These are phyloP conservation scores for Penicillium decumbens DNA, from an alignment of 2,329 filamentous ascomycete genomes.

Conservation along the genomic window DNA sequence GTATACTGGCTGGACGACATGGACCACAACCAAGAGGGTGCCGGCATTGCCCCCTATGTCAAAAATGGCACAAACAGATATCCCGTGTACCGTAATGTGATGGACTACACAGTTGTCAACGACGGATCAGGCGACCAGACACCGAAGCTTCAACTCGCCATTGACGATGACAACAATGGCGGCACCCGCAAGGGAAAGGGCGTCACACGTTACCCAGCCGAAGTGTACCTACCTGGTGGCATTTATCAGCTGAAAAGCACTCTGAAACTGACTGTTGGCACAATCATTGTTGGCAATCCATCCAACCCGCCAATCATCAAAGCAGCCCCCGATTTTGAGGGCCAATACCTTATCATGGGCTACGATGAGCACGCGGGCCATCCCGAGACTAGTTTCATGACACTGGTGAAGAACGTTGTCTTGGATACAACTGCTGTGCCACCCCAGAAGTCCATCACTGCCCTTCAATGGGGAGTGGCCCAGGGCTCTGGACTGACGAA, in stretches of 20 bases:
- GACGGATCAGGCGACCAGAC: constrained; percentile 27
- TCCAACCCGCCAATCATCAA: constrained; percentile 28
- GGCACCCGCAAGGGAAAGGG: constrained; percentile 26
- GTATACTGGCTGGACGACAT: constrained; percentile 26
- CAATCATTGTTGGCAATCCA: constrained; percentile 32
- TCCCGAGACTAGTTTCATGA: constrained; percentile 32
- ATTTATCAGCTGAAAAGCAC: constrained; percentile 24
- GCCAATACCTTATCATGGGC: constrained; percentile 28
- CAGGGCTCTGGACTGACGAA: constrained; percentile 34
- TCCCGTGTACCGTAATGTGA: constrained; percentile 28
- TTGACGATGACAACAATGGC: constrained; percentile 26
- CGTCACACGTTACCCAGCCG: constrained; percentile 25
- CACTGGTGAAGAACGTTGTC: constrained; percentile 31
- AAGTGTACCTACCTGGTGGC: constrained; percentile 29
- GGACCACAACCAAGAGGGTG: constrained; percentile 22
- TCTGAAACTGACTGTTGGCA: constrained; percentile 28
- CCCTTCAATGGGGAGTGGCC: constrained; percentile 35
- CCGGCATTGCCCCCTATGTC: constrained; percentile 24
- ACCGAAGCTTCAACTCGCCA: constrained; percentile 23
- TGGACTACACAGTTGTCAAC: constrained; percentile 24
- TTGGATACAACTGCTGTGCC: constrained; percentile 28
- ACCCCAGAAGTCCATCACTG: constrained; percentile 17
- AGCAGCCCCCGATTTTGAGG: constrained; percentile 22
- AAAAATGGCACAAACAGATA: constrained; percentile 12
- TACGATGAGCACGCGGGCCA: constrained; percentile 22